Evolutionary conservation across 768 basidiomycete genomes (phyloP).

Genomic region (Boletus reticulatus): DNA sequence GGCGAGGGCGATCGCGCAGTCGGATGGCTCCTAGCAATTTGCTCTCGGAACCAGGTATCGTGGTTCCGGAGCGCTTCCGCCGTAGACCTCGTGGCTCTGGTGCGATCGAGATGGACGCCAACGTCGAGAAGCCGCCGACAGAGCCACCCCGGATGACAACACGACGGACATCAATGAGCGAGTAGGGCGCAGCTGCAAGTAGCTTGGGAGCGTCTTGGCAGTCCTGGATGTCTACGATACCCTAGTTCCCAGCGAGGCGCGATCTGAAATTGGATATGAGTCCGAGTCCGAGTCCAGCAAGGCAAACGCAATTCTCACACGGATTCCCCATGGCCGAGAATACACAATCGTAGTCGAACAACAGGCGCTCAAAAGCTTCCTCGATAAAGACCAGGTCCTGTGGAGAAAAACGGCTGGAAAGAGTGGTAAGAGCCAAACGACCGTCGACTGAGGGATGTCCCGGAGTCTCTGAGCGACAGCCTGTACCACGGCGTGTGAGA

Average conservation of each 20-base stretch:
- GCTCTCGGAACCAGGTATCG: no score
- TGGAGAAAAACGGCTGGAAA: not conserved
- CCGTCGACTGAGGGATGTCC: constrained; percentile 58
- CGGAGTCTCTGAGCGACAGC: constrained; percentile 82
- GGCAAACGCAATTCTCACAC: constrained; percentile 39
- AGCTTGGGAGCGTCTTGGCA: constrained; percentile 51
- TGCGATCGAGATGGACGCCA: constrained; percentile 45
- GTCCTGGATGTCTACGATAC: constrained; percentile 69
- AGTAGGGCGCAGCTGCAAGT: constrained; percentile 44
- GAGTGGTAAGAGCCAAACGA: no score
- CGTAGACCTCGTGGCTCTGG: no score
- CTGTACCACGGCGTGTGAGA: constrained; percentile 30
- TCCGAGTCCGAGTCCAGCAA: not conserved
- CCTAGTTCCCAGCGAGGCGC: constrained; percentile 67
- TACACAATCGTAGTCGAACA: constrained; percentile 94
- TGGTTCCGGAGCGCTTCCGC: no score
- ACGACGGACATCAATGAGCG: constrained; percentile 61
- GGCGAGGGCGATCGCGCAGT: no score
- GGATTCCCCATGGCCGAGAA: constrained; percentile 96
- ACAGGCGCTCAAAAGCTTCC: constrained; percentile 92
- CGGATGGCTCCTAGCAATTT: no score
- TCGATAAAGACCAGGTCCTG: constrained; percentile 97
- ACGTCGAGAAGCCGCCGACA: constrained; percentile 70
- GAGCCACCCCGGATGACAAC: constrained; percentile 70
- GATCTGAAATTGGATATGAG: constrained; percentile 28